Percentiles rank a stretch among this genome's conserved stretches.
Evolutionary conservation across 495 filamentous ascomycete species (phyloP).

Genomic region (Choiromyces venosus): DNA sequence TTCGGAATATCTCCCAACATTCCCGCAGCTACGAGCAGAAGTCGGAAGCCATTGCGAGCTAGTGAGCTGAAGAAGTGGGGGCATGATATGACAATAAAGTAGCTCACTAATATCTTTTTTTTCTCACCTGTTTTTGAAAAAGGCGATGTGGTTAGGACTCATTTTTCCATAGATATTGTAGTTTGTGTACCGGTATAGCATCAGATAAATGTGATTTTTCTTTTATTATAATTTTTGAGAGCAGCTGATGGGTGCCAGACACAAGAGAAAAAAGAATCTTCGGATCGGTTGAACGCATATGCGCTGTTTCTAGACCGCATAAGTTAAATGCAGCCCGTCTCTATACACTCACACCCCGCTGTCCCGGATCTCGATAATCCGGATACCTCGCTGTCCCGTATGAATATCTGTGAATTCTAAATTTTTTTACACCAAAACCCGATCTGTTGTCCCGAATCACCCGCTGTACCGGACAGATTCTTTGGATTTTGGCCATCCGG

Average conservation of each 20-base stretch:
- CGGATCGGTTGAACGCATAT: not conserved
- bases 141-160: not conserved
- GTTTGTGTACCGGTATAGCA: too few species aligned
- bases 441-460: too few species aligned
- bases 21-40: not conserved
- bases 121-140: not conserved
- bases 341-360: too few species aligned
- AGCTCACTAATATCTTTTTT: not conserved
- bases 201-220: not conserved
- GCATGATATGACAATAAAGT: not conserved
- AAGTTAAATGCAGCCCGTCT: not conserved
- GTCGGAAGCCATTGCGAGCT: not conserved
- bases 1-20: conserved; percentile 1
- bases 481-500: too few species aligned
- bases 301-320: not conserved
- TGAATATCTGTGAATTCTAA: too few species aligned
- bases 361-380: too few species aligned
- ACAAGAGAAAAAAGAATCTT: not conserved
- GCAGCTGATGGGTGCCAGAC: not conserved
- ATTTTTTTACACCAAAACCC: too few species aligned
- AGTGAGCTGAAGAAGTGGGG: not conserved
- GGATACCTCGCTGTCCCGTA: too few species aligned
- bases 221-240: not conserved
- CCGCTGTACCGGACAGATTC: too few species aligned
- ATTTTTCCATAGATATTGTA: not conserved